Evolutionary conservation across 768 basidiomycete genomes (phyloP).

Genomic region (Mycena leptocephala): DNA sequence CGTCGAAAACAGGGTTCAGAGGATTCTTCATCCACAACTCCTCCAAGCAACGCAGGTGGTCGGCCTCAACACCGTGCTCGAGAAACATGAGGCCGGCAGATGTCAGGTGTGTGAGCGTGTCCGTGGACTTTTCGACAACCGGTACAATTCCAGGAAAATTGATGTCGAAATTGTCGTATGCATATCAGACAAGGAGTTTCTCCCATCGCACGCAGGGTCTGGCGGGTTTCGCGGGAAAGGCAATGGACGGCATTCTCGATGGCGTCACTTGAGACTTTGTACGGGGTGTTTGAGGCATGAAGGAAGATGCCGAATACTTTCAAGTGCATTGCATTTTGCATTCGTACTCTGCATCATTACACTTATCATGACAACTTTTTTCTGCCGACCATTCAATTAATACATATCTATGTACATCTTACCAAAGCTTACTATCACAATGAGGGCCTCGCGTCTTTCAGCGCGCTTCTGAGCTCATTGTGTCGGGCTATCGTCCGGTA

Average conservation of each 20-base stretch:
- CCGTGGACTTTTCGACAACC: slow-evolving; percentile 46
- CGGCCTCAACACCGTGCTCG: slow-evolving; percentile 42
- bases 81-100: slow-evolving; percentile 50
- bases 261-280: slow-evolving; percentile 46
- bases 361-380: slow-evolving; percentile 30
- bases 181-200: no score
- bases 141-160: no score
- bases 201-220: no score
- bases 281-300: slow-evolving; percentile 44
- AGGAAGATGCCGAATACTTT: slow-evolving; percentile 38
- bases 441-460: neutral
- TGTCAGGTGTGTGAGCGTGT: slow-evolving; percentile 51
- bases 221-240: no score
- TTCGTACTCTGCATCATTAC: slow-evolving; percentile 38
- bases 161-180: no score
- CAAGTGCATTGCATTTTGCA: slow-evolving; percentile 38
- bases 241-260: no score
- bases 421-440: slow-evolving; percentile 4
- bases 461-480: neutral
- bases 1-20: slow-evolving; percentile 39
- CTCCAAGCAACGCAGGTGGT: no score
- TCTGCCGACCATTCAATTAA: slow-evolving; percentile 7
- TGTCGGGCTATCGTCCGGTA: neutral
- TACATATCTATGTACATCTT: neutral
- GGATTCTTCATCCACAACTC: slow-evolving; percentile 51